These are phyloP conservation scores for Diospyros lotus DNA, from an alignment of 148 eudicot genomes.

Conservation along the genomic window DNA sequence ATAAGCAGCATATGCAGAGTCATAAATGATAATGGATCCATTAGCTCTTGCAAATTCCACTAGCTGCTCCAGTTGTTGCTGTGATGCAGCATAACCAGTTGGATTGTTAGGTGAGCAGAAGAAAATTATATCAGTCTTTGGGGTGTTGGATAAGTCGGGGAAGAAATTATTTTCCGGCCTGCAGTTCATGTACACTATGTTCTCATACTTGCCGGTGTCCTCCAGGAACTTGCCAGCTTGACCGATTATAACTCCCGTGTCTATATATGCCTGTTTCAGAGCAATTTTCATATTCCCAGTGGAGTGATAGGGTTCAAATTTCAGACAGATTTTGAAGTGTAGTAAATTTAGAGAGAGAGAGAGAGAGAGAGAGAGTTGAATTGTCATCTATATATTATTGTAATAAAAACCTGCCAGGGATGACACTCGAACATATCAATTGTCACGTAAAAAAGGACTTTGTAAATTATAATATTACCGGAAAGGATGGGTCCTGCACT, in stretches of 20 bases:
- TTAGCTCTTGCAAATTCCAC: conserved; percentile 42
- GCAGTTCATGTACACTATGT: conserved; percentile 42
- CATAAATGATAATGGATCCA: conserved; percentile 50
- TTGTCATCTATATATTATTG: too few relatives aligned
- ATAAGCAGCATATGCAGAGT: conserved; percentile 48
- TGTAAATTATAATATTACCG: conserved; percentile 21
- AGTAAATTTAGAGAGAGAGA: not conserved
- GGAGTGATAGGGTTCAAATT: not conserved
- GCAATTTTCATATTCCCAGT: not conserved
- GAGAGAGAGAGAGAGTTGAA: too few relatives aligned
- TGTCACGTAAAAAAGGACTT: not conserved
- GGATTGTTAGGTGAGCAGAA: conserved; percentile 63
- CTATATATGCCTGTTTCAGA: conserved; percentile 45
- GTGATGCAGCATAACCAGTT: conserved; percentile 49
- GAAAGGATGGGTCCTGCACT: conserved; percentile 49
- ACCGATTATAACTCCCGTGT: conserved; percentile 52
- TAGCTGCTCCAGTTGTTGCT: conserved; percentile 29
- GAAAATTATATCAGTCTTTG: conserved; percentile 46
- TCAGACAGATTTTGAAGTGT: not conserved
- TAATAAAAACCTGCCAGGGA: not conserved
- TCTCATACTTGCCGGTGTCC: conserved; percentile 27
- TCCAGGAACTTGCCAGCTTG: conserved; percentile 31
- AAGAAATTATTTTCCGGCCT: conserved; percentile 30
- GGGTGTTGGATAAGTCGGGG: conserved; percentile 25
- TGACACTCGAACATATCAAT: not conserved